phyloP scores from a whole-genome alignment of 108 stramenopile genomes.

The Nitzschia sp. region DNA sequence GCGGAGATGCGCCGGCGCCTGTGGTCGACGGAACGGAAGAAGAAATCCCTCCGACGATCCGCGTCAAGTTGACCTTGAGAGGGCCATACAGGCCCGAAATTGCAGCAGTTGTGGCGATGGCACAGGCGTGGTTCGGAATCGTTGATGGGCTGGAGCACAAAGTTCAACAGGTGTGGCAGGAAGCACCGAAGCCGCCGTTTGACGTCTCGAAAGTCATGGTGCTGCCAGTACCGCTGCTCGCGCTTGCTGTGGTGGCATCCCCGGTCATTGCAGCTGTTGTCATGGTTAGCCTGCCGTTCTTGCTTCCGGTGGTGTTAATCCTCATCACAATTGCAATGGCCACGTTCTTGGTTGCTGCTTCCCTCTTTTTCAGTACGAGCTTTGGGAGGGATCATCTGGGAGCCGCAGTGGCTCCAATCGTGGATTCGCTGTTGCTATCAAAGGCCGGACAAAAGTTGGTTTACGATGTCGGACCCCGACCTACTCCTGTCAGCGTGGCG shows the following conservation, averaged over 20 bases:
- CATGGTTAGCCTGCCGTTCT: constrained; percentile 70
- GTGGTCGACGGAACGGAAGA: constrained; percentile 1
- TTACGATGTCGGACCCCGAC: constrained; percentile 82
- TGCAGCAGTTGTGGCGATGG: constrained; percentile 50
- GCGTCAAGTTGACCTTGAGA: constrained; percentile 59
- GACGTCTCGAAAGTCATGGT: constrained; percentile 36
- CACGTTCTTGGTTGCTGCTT: constrained; percentile 19
- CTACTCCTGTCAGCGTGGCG: constrained; percentile 58
- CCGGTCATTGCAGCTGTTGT: constrained; percentile 62
- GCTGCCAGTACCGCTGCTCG: constrained; percentile 62
- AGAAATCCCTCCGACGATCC: constrained; percentile 63
- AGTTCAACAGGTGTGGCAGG: constrained; percentile 13
- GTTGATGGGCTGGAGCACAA: constrained; percentile 56
- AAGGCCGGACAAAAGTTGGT: constrained; percentile 62
- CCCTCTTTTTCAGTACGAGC: constrained; percentile 57
- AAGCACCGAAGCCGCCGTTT: constrained; percentile 11
- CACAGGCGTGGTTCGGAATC: constrained; percentile 59
- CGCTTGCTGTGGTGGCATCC: constrained; percentile 41
- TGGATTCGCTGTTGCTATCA: constrained; percentile 53
- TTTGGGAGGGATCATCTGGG: constrained; percentile 51
- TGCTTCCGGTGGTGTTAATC: constrained; percentile 54
- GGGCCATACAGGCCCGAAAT: constrained; percentile 83
- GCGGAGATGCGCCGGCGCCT: neutral
- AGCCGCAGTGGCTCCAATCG: constrained; percentile 41
- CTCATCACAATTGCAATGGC: constrained; percentile 1